Evolutionary conservation across 140 eudicot species (phyloP), one percentile per base, ranked within the genome.

Genomic region (Erigeron philadelphicus): DNA sequence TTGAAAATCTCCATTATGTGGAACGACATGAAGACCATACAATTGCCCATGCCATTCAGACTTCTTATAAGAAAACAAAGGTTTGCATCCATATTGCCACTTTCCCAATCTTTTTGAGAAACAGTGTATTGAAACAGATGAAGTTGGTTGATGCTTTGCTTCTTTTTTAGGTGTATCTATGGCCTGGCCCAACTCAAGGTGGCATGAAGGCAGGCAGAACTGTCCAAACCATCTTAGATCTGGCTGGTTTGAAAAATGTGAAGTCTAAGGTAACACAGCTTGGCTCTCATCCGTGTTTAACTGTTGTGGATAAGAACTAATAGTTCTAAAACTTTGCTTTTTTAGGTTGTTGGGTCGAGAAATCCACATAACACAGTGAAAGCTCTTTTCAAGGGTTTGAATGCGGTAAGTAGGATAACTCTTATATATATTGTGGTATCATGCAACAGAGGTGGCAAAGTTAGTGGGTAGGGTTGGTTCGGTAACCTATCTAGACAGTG

Each of bases 1-100:
- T 81, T 55, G 90, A 92, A 77, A 92, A 92, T 78, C 95, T 92
- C 21, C 98, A 92, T 61, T 85, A 84, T 72, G 81, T 92, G 53
- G 98, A 92, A 48, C 83, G 90, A 17, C 90, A 92, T 13, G 98
- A 92, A 83, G 90, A 92, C 35, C 98, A 92, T 85, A 92, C 96
- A 42, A 92, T 88, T 71, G 96, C 96, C 16, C 98, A 92, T 86
- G 96, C 98, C 9, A 78, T 88, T 55, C 95, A 88, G 72, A 86
- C 96, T n/a, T 72, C 91, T 31, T 88, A 77, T 69, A 92, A 92
- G 86, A 92, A 92, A 75, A 92, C 98, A 73, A 92, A 92, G 96
- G 98, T 92, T 47, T 48, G 61, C 3, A 11, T 49, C 41, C 8
- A 38, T 41, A 57, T 40, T 67, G 6, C 31, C 10, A 52, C 19